Evolutionary conservation across 192 early-diverging fungal species (phyloP).

Genomic region (Chytriomyces confervae): DNA sequence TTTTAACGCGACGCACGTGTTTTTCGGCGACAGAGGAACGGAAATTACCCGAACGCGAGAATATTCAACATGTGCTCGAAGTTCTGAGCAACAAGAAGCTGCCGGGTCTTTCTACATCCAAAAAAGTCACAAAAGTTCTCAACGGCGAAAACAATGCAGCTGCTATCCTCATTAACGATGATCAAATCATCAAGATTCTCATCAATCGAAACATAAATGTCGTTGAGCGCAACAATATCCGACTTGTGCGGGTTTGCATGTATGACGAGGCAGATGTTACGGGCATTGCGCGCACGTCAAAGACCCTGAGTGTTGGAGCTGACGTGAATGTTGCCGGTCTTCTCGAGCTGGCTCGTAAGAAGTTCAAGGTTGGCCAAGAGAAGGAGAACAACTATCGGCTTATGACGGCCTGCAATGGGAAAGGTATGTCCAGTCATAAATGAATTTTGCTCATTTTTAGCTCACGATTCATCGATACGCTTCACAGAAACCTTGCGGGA

Average conservation of each 20-base stretch:
- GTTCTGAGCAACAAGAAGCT: constrained; percentile 42
- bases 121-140: constrained; percentile 20
- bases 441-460: constrained; percentile 12
- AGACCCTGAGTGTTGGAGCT: constrained; percentile 49
- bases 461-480: not conserved
- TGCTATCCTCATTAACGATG: constrained; percentile 52
- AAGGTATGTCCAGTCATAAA: not conserved
- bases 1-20: not conserved
- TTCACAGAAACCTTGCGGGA: constrained; percentile 34
- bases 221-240: constrained; percentile 43
- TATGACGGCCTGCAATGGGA: constrained; percentile 30
- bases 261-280: constrained; percentile 27
- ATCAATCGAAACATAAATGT: constrained; percentile 56
- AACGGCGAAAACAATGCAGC: not conserved
- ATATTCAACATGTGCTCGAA: constrained; percentile 45
- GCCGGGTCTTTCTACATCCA: constrained; percentile 42
- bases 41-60: constrained; percentile 5
- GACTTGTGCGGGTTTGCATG: constrained; percentile 50
- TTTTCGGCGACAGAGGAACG: constrained; percentile 29
- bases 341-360: constrained; percentile 45
- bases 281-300: constrained; percentile 45
- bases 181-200: constrained; percentile 58
- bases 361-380: constrained; percentile 47
- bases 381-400: constrained; percentile 32
- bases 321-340: constrained; percentile 40